These are phyloP conservation scores for Irpex sp. DNA, from an alignment of 1,284 basidiomycete species.

Conservation along the genomic window DNA sequence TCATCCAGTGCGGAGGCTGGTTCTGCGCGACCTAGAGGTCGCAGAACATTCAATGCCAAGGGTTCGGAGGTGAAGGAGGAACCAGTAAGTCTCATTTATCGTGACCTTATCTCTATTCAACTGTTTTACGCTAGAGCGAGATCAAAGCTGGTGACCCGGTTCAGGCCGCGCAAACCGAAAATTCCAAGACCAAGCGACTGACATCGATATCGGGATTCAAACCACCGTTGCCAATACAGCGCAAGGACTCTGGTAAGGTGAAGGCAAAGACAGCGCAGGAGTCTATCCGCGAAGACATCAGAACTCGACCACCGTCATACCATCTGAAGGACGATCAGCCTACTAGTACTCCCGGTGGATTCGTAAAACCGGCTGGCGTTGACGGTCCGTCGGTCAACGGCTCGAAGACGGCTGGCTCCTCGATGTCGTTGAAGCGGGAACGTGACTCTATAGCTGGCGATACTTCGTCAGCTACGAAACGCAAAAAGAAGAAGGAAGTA, in stretches of 20 bases:
- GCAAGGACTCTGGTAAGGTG: constrained; percentile 20
- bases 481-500: constrained; percentile 17
- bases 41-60: constrained; percentile 37
- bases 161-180: too few relatives aligned
- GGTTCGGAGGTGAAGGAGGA: constrained; percentile 33
- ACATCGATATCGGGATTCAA: constrained; percentile 30
- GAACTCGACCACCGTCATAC: constrained; percentile 12
- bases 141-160: too few relatives aligned
- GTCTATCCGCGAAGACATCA: constrained; percentile 45
- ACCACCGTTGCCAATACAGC: constrained; percentile 17
- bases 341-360: not conserved
- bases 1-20: constrained; percentile 10
- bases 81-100: constrained; percentile 17
- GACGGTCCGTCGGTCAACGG: constrained; percentile 1
- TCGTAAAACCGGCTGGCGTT: constrained; percentile 7
- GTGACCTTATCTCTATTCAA: not conserved
- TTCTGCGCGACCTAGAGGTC: constrained; percentile 32
- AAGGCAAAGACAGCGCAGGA: constrained; percentile 43
- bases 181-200: constrained; percentile 11
- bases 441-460: constrained; percentile 16
- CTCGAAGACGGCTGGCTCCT: not conserved
- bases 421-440: constrained; percentile 17
- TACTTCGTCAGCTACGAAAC: constrained; percentile 20
- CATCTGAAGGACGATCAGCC: not conserved
- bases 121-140: not conserved